A percentile compares a stretch with the other conserved stretches of the same genome.
These are phyloP conservation scores for Pisolithus microcarpus DNA, from an alignment of 768 basidiomycete genomes.

Conservation along the genomic window DNA sequence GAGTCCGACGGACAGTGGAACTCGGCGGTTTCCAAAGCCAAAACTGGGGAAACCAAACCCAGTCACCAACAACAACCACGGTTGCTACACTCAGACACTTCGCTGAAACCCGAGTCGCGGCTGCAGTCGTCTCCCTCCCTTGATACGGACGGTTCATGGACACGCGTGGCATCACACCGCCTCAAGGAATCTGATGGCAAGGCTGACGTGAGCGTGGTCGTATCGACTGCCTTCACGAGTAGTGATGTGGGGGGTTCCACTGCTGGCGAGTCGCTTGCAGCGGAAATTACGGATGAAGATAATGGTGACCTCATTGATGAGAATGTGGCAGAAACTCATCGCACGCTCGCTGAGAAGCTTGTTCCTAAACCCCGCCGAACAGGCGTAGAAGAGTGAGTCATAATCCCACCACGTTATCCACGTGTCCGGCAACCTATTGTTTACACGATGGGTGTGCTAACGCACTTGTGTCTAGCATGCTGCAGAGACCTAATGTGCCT, in stretches of 20 bases:
- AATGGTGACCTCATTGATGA: conserved; percentile 19
- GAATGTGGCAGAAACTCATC: conserved; percentile 30
- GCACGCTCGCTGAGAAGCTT: conserved; percentile 54
- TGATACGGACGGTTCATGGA: conserved; percentile 63
- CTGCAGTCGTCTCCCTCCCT: conserved; percentile 15
- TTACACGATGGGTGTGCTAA: not conserved
- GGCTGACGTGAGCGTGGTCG: conserved; percentile 6
- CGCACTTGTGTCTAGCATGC: conserved; percentile 41
- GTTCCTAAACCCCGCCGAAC: conserved; percentile 62
- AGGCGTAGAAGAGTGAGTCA: conserved; percentile 60
- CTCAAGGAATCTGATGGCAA: conserved; percentile 7
- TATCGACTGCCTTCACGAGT: conserved; percentile 32
- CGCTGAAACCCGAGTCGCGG: conserved; percentile 19
- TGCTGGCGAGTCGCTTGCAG: conserved; percentile 35
- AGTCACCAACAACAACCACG: no score
- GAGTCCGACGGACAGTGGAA: not conserved
- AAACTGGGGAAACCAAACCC: conserved; percentile 5
- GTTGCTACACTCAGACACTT: conserved; percentile 14
- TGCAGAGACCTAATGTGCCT: conserved; percentile 51
- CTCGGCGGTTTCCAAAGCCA: conserved; percentile 22
- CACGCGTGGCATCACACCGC: conserved; percentile 50
- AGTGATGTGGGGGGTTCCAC: conserved; percentile 50
- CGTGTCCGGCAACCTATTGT: not conserved
- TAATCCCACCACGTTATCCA: not conserved
- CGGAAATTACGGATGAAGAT: conserved; percentile 29